Conservation (phyloP, 2,329 filamentous ascomycete genomes). For the Alternaria sp. region DNA sequence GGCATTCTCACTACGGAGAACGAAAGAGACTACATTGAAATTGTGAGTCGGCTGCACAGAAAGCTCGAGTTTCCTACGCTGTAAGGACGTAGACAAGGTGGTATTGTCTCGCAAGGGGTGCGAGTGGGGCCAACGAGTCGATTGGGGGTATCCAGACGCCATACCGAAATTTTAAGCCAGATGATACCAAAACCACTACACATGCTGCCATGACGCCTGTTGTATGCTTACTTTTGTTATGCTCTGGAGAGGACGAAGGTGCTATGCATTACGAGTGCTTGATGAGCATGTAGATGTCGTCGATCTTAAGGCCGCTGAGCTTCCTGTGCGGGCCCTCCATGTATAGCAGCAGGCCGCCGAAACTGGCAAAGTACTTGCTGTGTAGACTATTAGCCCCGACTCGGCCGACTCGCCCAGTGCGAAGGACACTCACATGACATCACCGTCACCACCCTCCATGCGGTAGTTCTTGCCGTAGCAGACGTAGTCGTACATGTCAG, state of each 20-base stretch:
- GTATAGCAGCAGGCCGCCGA: constrained; percentile 89
- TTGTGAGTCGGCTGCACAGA: constrained; percentile 78
- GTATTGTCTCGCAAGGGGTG: constrained; percentile 1
- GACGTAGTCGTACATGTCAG: constrained; percentile 87
- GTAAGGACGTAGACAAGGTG: constrained; percentile 24
- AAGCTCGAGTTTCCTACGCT: constrained; percentile 75
- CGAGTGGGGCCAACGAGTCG: constrained; percentile 23
- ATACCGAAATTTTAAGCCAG: constrained; percentile 38
- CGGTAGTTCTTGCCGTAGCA: constrained; percentile 89
- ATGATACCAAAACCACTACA: constrained; percentile 39
- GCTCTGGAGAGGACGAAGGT: neutral
- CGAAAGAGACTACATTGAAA: constrained; percentile 80
- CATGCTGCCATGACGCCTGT: constrained; percentile 40
- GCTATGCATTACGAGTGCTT: constrained; percentile 73
- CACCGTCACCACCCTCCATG: constrained; percentile 83
- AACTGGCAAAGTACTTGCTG: constrained; percentile 94
- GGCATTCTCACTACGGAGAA: constrained; percentile 81
- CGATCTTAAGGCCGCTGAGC: constrained; percentile 88
- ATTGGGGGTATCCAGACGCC: constrained; percentile 46
- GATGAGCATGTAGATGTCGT: constrained; percentile 90
- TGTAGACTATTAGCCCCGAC: constrained; percentile 35
- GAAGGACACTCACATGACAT: constrained; percentile 76
- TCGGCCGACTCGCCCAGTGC: constrained; percentile 2
- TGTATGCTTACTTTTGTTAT: constrained; percentile 37
- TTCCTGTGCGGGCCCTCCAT: constrained; percentile 96